Conservation (phyloP, 148 eudicot genomes). For the Polygonum aviculare region DNA sequence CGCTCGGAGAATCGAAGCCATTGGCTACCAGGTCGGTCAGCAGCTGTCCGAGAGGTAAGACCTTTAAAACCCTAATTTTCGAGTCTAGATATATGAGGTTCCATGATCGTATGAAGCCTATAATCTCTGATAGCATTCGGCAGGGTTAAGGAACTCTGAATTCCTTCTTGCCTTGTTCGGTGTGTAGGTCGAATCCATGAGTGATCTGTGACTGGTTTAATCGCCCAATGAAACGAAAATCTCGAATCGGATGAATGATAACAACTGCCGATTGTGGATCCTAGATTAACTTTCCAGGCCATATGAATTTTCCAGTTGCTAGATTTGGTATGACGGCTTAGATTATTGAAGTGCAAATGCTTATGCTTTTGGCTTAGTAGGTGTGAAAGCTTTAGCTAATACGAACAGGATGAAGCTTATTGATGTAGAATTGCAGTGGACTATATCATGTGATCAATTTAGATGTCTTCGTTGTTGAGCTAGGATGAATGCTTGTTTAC, state of each 20-base stretch:
- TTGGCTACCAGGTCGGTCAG: constrained; percentile 92
- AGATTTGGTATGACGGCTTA: neutral
- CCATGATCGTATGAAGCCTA: neutral
- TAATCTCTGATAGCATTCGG: neutral
- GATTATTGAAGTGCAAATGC: neutral
- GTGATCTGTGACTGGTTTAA: neutral
- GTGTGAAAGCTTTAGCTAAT: neutral
- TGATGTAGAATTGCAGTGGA: neutral
- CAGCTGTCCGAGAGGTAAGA: constrained; percentile 80
- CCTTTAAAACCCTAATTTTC: constrained; percentile 1
- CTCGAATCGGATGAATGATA: neutral
- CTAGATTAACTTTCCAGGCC: neutral
- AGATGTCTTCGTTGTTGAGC: neutral
- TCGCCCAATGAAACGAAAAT: neutral
- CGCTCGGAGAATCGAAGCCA: constrained; percentile 91
- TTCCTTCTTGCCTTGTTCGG: neutral
- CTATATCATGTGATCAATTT: neutral
- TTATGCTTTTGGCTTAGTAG: neutral
- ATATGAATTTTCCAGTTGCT: neutral
- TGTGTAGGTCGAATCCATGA: neutral
- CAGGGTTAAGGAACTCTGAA: neutral
- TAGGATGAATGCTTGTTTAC: neutral
- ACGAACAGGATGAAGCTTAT: neutral
- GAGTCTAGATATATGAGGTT: neutral
- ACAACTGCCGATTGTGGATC: neutral